Conservation (phyloP, 148 eudicot genomes). For the Camellia japonica region DNA sequence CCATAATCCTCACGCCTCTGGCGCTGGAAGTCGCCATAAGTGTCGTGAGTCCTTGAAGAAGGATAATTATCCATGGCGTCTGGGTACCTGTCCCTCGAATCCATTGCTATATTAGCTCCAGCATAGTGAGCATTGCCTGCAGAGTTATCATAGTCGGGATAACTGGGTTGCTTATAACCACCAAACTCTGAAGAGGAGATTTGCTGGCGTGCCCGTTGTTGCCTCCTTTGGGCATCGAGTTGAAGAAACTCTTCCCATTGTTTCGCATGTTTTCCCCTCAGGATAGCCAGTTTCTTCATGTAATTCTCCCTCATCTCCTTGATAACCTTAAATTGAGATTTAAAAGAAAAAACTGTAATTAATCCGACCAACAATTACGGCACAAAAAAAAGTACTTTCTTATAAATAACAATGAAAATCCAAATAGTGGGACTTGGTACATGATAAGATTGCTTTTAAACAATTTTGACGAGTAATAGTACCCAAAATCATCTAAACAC, state of each 20-base stretch:
- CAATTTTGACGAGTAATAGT: neutral
- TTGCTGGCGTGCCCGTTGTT: conserved; percentile 46
- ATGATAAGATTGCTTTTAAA: neutral
- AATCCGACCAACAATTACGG: neutral
- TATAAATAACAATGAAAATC: conserved; percentile 3
- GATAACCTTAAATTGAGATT: conserved; percentile 40
- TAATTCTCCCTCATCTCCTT: conserved; percentile 66
- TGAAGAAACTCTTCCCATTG: conserved; percentile 89
- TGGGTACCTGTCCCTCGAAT: conserved; percentile 58
- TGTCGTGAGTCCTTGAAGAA: conserved; percentile 54
- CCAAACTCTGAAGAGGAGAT: conserved; percentile 48
- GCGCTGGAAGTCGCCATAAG: conserved; percentile 57
- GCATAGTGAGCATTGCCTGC: conserved; percentile 41
- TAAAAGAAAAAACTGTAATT: neutral
- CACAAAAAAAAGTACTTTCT: conserved; percentile 5
- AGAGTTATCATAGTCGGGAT: conserved; percentile 51
- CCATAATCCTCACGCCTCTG: conserved; percentile 72
- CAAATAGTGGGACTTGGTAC: neutral
- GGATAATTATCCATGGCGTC: conserved; percentile 47
- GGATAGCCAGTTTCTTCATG: conserved; percentile 47
- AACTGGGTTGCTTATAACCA: conserved; percentile 55
- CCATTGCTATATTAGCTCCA: conserved; percentile 47
- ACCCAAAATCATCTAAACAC: neutral
- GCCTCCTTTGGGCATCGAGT: conserved; percentile 55
- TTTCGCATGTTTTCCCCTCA: conserved; percentile 61